Percentiles rank a stretch among this genome's conserved stretches.
Conservation (phyloP, 2,329 filamentous ascomycete genomes). For the Fusarium sp. region DNA sequence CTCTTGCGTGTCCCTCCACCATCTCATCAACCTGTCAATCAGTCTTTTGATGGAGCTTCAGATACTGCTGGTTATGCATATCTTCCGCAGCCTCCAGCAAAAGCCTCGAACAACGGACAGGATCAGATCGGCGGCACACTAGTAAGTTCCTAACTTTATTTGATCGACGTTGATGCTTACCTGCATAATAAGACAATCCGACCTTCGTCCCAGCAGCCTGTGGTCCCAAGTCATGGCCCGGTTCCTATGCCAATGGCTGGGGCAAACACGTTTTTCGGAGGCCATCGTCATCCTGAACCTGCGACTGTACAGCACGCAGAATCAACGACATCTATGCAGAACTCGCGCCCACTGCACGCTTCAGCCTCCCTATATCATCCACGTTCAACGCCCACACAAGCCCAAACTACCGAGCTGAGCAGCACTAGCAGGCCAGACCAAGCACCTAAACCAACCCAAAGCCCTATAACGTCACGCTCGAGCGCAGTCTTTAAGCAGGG, state of each 20-base stretch:
- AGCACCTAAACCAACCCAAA: not conserved
- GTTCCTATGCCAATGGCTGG: conserved; percentile 53
- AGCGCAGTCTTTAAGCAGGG: conserved; percentile 23
- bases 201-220: conserved; percentile 14
- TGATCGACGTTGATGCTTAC: conserved; percentile 13
- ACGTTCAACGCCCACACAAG: not conserved
- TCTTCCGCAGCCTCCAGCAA: not conserved
- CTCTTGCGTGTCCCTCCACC: not conserved
- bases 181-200: not conserved
- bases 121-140: not conserved
- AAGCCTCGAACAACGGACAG: not conserved
- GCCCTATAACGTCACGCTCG: not conserved
- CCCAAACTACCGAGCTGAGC: not conserved
- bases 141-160: conserved; percentile 10
- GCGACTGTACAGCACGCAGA: not conserved
- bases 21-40: conserved; percentile 13
- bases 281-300: conserved; percentile 7
- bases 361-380: not conserved
- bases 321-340: not conserved
- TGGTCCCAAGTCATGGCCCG: conserved; percentile 12
- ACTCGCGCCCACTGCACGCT: not conserved
- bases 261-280: conserved; percentile 56
- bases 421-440: not conserved
- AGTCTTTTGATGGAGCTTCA: conserved; percentile 30
- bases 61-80: conserved; percentile 19